Percentiles rank a stretch among this genome's conserved stretches.
These are phyloP conservation scores for Tetrapisispora arboricola DNA, from an alignment of 805 yeast genomes.

Conservation along the genomic window DNA sequence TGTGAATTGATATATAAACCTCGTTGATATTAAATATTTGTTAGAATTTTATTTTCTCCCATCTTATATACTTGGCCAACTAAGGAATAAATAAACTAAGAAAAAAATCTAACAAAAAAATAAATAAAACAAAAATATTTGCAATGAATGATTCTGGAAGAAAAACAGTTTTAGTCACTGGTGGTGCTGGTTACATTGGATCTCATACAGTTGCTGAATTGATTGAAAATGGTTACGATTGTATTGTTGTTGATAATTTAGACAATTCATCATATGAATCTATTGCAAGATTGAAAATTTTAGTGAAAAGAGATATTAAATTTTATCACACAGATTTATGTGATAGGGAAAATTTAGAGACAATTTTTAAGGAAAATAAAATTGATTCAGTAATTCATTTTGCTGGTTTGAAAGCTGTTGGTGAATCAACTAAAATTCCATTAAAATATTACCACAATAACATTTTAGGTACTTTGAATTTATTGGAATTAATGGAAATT, in stretches of 20 bases:
- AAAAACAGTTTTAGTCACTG: conserved; percentile 54
- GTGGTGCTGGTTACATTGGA: conserved; percentile 84
- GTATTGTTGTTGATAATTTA: conserved; percentile 64
- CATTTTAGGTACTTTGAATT: conserved; percentile 50
- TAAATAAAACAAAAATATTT: no score
- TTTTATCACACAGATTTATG: conserved; percentile 50
- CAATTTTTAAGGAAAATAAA: conserved; percentile 38
- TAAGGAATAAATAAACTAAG: no score
- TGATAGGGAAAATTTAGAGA: conserved; percentile 38
- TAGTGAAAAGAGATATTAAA: conserved; percentile 38
- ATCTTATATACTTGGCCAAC: no score
- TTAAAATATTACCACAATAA: conserved; percentile 59
- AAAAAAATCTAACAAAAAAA: neutral
- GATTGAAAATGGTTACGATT: conserved; percentile 50
- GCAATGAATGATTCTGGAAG: conserved; percentile 8
- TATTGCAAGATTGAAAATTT: conserved; percentile 48
- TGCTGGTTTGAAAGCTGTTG: conserved; percentile 79
- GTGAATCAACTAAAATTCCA: conserved; percentile 63
- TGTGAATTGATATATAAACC: no score
- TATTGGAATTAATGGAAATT: conserved; percentile 44
- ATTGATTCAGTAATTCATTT: conserved; percentile 62
- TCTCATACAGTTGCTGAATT: conserved; percentile 67
- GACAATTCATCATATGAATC: conserved; percentile 60
- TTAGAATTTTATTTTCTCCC: no score
- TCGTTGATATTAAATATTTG: no score